Conservation (phyloP, 805 yeast species). For the Scheffersomyces coipomensis region DNA sequence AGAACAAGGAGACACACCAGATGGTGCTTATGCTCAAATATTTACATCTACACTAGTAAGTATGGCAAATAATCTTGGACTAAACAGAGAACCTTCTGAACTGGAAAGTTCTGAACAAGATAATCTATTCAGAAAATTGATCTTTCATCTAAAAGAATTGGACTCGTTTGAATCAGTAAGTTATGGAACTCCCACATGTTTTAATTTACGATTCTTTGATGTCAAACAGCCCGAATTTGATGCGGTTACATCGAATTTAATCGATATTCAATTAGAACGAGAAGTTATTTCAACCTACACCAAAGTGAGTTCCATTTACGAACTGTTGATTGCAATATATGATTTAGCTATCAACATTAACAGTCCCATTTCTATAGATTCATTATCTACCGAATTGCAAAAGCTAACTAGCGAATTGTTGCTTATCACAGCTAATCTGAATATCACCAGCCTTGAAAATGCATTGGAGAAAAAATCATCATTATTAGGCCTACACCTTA, state of each 20-base stretch:
- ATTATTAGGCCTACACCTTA: neutral
- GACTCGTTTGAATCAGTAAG: constrained; percentile 44
- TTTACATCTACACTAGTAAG: constrained; percentile 26
- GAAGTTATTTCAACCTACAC: constrained; percentile 7
- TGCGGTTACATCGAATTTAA: constrained; percentile 34
- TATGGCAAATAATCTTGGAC: constrained; percentile 39
- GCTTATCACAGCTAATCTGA: neutral
- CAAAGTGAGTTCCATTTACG: neutral
- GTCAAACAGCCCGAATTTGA: constrained; percentile 36
- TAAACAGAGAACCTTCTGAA: constrained; percentile 39
- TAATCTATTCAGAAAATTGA: constrained; percentile 15
- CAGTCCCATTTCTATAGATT: neutral
- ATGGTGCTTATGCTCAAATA: constrained; percentile 34
- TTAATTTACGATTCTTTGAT: constrained; percentile 41
- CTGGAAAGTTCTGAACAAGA: constrained; percentile 19
- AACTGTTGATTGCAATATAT: neutral
- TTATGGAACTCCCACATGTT: constrained; percentile 44
- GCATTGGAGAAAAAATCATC: neutral
- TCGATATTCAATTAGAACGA: constrained; percentile 33
- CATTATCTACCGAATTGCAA: neutral
- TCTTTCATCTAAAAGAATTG: constrained; percentile 41
- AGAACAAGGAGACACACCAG: constrained; percentile 41
- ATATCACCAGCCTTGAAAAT: neutral
- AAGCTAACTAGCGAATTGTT: neutral
- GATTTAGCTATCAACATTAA: neutral